Conservation (phyloP, 2,329 filamentous ascomycete species). For the Ceratocystis alfenasii region DNA sequence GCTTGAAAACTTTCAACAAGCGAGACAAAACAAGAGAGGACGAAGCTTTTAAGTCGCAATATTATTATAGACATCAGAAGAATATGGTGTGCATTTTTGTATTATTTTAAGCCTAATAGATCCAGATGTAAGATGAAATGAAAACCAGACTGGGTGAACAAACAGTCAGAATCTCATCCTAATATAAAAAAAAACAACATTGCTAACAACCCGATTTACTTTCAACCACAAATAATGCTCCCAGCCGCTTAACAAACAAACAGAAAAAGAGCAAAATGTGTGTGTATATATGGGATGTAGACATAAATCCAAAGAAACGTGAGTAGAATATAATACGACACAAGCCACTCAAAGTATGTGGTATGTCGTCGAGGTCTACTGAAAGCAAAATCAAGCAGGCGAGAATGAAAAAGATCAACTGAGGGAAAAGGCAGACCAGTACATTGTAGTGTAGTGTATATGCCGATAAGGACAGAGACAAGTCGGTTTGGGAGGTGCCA, state of each 20-base stretch:
- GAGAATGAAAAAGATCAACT: background rate
- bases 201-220: background rate
- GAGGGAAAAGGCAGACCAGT: background rate
- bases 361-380: background rate
- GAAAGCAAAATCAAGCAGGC: background rate
- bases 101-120: background rate
- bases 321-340: background rate
- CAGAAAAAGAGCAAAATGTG: background rate
- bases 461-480: background rate
- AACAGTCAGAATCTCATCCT: background rate
- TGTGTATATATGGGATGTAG: background rate
- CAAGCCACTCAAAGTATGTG: background rate
- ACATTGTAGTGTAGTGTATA: background rate
- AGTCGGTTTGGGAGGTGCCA: background rate
- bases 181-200: background rate
- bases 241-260: background rate
- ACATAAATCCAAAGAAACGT: background rate
- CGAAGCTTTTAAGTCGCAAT: background rate
- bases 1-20: background rate
- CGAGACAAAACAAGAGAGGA: background rate
- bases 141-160: background rate
- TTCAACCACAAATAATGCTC: background rate
- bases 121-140: background rate
- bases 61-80: background rate
- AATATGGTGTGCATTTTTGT: background rate